phyloP scores from a whole-genome alignment of 1,139 yeast genomes.

The Suhomyces wounanorum region DNA sequence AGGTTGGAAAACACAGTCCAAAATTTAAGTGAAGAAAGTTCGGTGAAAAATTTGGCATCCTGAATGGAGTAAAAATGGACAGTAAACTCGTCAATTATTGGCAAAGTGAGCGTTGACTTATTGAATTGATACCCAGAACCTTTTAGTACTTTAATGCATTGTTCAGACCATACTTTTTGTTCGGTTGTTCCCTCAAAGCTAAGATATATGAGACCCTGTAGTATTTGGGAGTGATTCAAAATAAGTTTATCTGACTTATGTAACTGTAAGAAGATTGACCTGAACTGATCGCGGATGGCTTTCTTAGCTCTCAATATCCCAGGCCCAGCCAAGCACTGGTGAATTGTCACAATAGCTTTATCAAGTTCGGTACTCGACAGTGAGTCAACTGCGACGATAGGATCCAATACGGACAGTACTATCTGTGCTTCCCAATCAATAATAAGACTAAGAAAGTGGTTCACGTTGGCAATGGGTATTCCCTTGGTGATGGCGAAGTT shows the following conservation, averaged over 20 bases:
- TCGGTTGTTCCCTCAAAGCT: slow-evolving; percentile 53
- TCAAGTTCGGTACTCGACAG: background rate
- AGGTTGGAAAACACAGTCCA: slow-evolving; percentile 54
- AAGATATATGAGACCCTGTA: slow-evolving; percentile 54
- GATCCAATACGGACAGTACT: background rate
- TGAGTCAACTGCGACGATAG: background rate
- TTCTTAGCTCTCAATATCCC: slow-evolving; percentile 41
- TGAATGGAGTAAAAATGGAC: slow-evolving; percentile 55
- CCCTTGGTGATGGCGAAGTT: slow-evolving; percentile 54
- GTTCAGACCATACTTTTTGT: slow-evolving; percentile 49
- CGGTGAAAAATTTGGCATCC: slow-evolving; percentile 48
- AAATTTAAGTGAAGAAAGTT: slow-evolving; percentile 45
- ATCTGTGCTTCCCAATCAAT: slow-evolving; percentile 51
- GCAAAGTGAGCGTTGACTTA: slow-evolving; percentile 27
- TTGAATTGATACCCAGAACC: background rate
- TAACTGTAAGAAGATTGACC: slow-evolving; percentile 1
- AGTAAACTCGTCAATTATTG: slow-evolving; percentile 55
- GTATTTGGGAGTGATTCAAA: slow-evolving; percentile 10
- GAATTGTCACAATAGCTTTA: slow-evolving; percentile 26
- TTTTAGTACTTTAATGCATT: slow-evolving; percentile 7
- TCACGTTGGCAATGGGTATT: slow-evolving; percentile 50
- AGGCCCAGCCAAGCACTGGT: slow-evolving; percentile 56
- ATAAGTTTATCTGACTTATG: background rate
- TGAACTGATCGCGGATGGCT: slow-evolving; percentile 26
- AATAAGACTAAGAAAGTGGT: slow-evolving; percentile 51